Evolutionary conservation across 2,329 filamentous ascomycete genomes (phyloP).

Genomic region (Exophiala oligosperma): DNA sequence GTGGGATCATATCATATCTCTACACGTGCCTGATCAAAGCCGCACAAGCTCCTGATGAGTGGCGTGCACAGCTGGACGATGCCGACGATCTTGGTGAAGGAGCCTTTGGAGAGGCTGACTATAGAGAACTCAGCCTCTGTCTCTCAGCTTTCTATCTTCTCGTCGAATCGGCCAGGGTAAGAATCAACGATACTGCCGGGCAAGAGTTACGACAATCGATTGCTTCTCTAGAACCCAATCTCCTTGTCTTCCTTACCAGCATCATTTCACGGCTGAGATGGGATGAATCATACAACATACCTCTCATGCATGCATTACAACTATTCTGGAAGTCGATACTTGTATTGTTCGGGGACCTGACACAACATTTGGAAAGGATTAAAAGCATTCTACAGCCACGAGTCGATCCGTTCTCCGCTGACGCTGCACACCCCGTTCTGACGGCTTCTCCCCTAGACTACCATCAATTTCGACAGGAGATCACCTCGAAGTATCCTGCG

Average conservation of each 20-base stretch:
- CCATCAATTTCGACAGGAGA: constrained; percentile 92
- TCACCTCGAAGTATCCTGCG: constrained; percentile 95
- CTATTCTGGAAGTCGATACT: constrained; percentile 91
- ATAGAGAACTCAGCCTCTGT: constrained; percentile 28
- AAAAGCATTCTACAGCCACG: constrained; percentile 65
- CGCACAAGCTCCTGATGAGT: constrained; percentile 38
- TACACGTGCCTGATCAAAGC: constrained; percentile 39
- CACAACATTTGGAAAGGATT: constrained; percentile 65
- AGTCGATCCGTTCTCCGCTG: constrained; percentile 60
- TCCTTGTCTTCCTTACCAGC: constrained; percentile 26
- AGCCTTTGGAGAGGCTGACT: constrained; percentile 27
- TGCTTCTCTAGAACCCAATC: constrained; percentile 23
- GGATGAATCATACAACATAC: constrained; percentile 58
- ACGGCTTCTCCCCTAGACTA: constrained; percentile 95
- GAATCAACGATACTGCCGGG: constrained; percentile 14
- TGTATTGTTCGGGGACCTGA: constrained; percentile 77
- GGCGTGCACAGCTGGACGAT: constrained; percentile 1
- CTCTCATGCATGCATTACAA: constrained; percentile 71
- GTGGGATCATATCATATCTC: constrained; percentile 37
- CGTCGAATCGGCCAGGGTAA: constrained; percentile 26
- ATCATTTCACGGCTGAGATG: constrained; percentile 56
- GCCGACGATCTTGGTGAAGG: constrained; percentile 20
- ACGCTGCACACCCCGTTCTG: constrained; percentile 65
- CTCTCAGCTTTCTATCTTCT: constrained; percentile 29
- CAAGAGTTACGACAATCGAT: constrained; percentile 18